phyloP scores from a whole-genome alignment of 148 eudicot species.

The Camellia sinensis region DNA sequence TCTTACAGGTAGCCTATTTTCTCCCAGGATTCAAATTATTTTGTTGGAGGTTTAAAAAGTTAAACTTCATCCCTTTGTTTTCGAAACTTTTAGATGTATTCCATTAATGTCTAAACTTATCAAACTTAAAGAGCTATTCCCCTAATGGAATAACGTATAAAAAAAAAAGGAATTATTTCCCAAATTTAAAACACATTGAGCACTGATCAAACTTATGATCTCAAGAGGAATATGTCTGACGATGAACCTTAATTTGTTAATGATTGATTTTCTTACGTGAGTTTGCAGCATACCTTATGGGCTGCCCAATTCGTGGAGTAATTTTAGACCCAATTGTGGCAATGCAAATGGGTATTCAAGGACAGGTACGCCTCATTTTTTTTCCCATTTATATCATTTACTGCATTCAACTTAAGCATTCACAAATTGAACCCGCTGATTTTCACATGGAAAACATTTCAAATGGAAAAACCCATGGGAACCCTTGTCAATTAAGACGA shows the following conservation, averaged over 20 bases:
- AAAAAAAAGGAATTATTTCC: background rate
- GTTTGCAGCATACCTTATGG: conserved; percentile 95
- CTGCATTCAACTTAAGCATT: background rate
- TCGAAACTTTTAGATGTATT: background rate
- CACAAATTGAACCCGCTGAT: no score
- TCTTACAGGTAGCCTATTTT: conserved; percentile 57
- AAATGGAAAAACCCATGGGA: no score
- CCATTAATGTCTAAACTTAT: background rate
- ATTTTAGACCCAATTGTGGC: conserved; percentile 91
- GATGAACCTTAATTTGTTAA: background rate
- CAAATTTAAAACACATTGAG: background rate
- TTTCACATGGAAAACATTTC: no score
- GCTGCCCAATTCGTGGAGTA: conserved; percentile 95
- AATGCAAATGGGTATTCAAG: conserved; percentile 98
- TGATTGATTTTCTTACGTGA: conserved; percentile 13
- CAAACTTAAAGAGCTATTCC: background rate
- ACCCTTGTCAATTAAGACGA: no score
- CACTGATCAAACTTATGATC: background rate
- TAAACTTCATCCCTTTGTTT: background rate
- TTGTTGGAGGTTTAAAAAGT: background rate
- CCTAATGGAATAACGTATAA: no score
- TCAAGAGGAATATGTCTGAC: background rate
- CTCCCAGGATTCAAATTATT: background rate
- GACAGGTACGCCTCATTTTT: conserved; percentile 56
- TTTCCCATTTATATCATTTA: background rate